Percentiles rank a stretch among this genome's conserved stretches.
Conservation (phyloP, 495 filamentous ascomycete genomes). For the Neurospora pannonica region DNA sequence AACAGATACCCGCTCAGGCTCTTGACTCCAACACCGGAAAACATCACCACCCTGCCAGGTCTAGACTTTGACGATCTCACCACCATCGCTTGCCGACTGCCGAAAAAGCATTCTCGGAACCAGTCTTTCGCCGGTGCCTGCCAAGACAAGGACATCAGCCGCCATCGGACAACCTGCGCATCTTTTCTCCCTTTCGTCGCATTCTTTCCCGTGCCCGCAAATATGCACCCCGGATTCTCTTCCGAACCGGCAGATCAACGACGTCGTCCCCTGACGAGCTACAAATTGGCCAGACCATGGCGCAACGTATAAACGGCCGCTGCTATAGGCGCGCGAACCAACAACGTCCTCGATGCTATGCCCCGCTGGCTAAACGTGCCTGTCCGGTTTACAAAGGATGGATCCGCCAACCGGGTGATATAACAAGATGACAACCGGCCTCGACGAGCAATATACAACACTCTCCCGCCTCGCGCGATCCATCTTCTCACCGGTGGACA, state of each 20-base stretch:
- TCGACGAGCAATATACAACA: not conserved
- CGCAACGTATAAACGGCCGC: not conserved
- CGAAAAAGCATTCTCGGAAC: not conserved
- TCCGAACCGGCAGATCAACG: not conserved
- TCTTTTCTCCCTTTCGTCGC: not conserved
- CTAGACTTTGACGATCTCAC: not conserved
- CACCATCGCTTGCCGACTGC: not conserved
- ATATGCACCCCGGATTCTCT: not conserved
- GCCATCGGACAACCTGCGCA: not conserved
- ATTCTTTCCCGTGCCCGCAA: not conserved
- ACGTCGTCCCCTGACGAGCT: not conserved
- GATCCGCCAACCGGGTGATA: not conserved
- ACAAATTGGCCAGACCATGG: not conserved
- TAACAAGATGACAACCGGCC: not conserved
- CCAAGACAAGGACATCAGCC: not conserved
- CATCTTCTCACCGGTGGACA: not conserved
- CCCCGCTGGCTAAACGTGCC: not conserved
- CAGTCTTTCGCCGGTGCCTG: not conserved
- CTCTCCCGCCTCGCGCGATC: not conserved
- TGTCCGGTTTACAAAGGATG: not conserved
- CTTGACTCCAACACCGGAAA: not conserved
- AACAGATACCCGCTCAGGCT: not conserved
- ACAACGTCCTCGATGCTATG: not conserved
- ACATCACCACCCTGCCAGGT: not conserved
- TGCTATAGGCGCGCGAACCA: not conserved